Conservation (phyloP, 805 yeast species). For the Wickerhamomyces strasburgensis region DNA sequence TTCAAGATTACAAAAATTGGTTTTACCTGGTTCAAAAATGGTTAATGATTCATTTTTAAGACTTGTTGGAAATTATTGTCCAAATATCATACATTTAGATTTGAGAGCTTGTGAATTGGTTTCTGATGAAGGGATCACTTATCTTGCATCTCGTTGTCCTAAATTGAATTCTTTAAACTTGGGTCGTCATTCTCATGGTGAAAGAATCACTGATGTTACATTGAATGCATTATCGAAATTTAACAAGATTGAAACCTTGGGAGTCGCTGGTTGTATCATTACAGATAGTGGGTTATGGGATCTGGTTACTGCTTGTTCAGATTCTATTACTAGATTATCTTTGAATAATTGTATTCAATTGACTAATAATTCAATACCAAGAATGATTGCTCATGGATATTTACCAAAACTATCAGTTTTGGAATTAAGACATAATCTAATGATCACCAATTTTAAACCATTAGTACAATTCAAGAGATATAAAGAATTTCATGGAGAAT, state of each 20-base stretch:
- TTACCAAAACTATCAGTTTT: conserved; percentile 63
- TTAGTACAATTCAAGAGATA: conserved; percentile 58
- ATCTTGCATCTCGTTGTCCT: conserved; percentile 58
- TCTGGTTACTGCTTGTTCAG: conserved; percentile 51
- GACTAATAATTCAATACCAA: conserved; percentile 56
- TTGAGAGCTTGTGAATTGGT: conserved; percentile 79
- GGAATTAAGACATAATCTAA: conserved; percentile 63
- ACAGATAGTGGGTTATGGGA: conserved; percentile 81
- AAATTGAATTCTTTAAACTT: conserved; percentile 59
- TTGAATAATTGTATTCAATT: conserved; percentile 64
- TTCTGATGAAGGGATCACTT: conserved; percentile 68
- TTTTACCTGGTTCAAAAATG: conserved; percentile 65
- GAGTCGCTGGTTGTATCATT: conserved; percentile 83
- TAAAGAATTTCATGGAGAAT: conserved; percentile 28
- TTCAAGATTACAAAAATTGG: conserved; percentile 34
- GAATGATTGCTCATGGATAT: conserved; percentile 38
- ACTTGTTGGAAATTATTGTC: conserved; percentile 48
- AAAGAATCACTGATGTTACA: conserved; percentile 65
- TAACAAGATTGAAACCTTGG: conserved; percentile 58
- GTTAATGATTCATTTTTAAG: conserved; percentile 58
- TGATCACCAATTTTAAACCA: conserved; percentile 55
- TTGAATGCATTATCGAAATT: conserved; percentile 46
- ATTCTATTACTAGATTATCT: conserved; percentile 57
- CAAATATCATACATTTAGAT: conserved; percentile 61
- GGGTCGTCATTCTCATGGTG: conserved; percentile 71